A percentile compares a stretch with the other conserved stretches of the same genome.
These are phyloP conservation scores for Iris macrosiphon DNA, from an alignment of 106 monocot genomes.

Conservation along the genomic window DNA sequence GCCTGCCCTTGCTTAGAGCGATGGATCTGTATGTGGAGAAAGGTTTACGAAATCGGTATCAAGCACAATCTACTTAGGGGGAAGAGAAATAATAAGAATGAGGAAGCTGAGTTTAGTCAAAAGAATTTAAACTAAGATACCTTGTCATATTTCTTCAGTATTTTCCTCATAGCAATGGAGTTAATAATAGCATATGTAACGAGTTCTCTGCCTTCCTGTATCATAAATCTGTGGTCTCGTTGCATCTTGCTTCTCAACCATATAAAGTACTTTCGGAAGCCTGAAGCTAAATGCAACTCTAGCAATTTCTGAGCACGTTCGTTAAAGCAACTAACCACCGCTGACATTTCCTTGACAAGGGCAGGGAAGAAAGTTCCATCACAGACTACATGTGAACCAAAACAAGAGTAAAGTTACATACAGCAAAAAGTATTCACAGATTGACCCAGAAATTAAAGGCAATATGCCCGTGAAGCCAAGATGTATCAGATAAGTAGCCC, in stretches of 20 bases:
- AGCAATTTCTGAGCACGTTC: slow-evolving; percentile 56
- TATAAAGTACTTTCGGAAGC: slow-evolving; percentile 45
- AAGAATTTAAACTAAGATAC: slow-evolving; percentile 32
- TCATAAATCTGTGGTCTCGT: slow-evolving; percentile 25
- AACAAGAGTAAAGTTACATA: not conserved
- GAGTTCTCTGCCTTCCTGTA: slow-evolving; percentile 68
- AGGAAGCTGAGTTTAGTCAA: not conserved
- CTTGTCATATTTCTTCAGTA: slow-evolving; percentile 93
- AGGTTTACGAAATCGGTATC: not conserved
- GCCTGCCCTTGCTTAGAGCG: slow-evolving; percentile 80
- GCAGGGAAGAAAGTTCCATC: slow-evolving; percentile 88
- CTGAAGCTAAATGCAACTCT: slow-evolving; percentile 63
- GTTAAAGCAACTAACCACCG: slow-evolving; percentile 70
- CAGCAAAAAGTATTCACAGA: not conserved
- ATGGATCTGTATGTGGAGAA: slow-evolving; percentile 40
- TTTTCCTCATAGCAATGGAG: slow-evolving; percentile 78
- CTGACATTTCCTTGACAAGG: slow-evolving; percentile 72
- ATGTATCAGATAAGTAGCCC: not conserved
- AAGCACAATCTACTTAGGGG: too few relatives aligned
- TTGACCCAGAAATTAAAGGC: too few relatives aligned
- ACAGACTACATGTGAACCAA: slow-evolving; percentile 45
- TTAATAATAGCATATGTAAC: slow-evolving; percentile 86
- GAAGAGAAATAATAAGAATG: too few relatives aligned
- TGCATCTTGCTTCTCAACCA: slow-evolving; percentile 29
- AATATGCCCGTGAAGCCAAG: not conserved